Evolutionary conservation across 768 basidiomycete genomes (phyloP).

Genomic region (Rhizopogon vesiculosus): DNA sequence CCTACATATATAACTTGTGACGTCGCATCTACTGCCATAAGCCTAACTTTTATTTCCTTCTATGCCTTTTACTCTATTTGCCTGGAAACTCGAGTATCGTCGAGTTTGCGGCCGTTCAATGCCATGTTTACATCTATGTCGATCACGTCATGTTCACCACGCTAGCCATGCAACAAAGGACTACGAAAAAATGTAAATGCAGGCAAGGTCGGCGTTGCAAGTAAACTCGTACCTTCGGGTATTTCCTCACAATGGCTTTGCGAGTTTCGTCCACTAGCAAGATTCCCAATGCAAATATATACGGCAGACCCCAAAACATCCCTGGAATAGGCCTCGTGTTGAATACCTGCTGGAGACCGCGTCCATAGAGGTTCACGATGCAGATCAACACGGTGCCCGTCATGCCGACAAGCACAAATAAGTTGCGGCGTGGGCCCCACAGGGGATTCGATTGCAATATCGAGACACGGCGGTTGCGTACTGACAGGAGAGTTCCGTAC

Average conservation of each 20-base stretch:
- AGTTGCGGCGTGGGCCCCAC: conserved; percentile 36
- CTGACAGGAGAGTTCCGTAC: conserved; percentile 18
- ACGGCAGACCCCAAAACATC: conserved; percentile 37
- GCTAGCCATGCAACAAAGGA: conserved; percentile 23
- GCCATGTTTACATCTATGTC: too few species aligned
- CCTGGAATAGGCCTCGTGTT: conserved; percentile 28
- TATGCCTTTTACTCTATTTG: too few species aligned
- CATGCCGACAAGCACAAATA: conserved; percentile 29
- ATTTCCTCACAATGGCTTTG: conserved; percentile 32
- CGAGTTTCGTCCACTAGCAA: conserved; percentile 33
- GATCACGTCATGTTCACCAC: conserved; percentile 10
- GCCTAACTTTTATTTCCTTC: too few species aligned
- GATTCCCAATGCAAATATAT: conserved; percentile 31
- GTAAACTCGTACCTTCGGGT: conserved; percentile 23
- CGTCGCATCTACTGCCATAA: too few species aligned
- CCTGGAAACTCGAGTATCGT: too few species aligned
- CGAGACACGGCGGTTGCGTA: conserved; percentile 27
- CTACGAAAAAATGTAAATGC: conserved; percentile 4
- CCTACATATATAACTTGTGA: too few species aligned
- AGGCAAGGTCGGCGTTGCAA: background rate
- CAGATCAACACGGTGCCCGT: conserved; percentile 25
- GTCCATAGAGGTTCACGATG: conserved; percentile 31
- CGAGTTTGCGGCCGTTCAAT: too few species aligned
- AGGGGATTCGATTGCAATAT: conserved; percentile 20
- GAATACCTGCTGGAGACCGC: conserved; percentile 17